Conservation (phyloP, 1,284 basidiomycete species). For the Fereydounia khargensis region DNA sequence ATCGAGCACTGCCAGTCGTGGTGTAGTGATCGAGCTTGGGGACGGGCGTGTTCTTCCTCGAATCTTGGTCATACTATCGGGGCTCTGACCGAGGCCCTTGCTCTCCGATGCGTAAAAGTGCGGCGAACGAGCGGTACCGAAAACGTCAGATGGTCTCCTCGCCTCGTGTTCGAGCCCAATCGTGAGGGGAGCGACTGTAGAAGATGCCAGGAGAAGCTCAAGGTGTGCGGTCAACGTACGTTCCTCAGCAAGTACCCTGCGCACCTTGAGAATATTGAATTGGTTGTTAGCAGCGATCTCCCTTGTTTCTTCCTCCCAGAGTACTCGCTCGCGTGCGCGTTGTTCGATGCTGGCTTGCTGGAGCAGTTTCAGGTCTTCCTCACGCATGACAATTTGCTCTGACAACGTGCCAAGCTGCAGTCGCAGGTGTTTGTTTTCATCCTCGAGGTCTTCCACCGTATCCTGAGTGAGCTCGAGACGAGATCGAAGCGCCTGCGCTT, state of each 20-base stretch:
- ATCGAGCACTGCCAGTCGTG: no score
- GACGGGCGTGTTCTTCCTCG: no score
- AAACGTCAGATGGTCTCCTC: no score
- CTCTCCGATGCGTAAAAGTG: no score
- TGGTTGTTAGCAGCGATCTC: conserved; percentile 4
- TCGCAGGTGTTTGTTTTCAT: conserved; percentile 27
- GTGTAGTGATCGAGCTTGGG: no score
- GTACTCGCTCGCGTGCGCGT: background rate
- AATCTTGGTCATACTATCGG: no score
- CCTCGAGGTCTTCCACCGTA: conserved; percentile 23
- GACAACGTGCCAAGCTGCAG: conserved; percentile 13
- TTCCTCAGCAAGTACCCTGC: conserved; percentile 6
- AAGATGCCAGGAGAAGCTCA: background rate
- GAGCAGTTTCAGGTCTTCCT: conserved; percentile 12
- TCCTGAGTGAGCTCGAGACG: conserved; percentile 11
- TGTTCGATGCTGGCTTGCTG: conserved; percentile 3
- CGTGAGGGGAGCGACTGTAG: no score
- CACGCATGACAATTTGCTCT: conserved; percentile 19
- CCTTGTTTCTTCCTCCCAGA: conserved; percentile 6
- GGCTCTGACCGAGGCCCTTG: no score
- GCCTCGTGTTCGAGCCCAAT: no score
- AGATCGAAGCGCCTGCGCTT: conserved; percentile 12
- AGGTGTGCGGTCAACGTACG: conserved; percentile 2
- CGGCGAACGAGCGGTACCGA: no score
- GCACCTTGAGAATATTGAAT: background rate